Evolutionary conservation across 768 basidiomycete genomes (phyloP).

Genomic region (Leccinum variicolor): DNA sequence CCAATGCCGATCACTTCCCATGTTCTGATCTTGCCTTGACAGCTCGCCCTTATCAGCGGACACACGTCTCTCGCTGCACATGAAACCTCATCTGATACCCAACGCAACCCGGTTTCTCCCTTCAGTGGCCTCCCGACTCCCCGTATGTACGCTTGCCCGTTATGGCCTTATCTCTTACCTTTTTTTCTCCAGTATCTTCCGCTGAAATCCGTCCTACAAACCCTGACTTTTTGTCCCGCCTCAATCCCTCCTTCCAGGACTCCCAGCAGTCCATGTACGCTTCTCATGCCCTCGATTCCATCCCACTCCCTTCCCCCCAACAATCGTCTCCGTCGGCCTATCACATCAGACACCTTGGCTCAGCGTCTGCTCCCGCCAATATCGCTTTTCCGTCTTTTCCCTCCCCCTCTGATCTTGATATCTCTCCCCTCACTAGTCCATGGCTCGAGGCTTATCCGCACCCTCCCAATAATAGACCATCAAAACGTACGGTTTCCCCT

Average conservation of each 20-base stretch:
- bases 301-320: slow-evolving; percentile 30
- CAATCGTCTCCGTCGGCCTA: slow-evolving; percentile 27
- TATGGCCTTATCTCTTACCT: slow-evolving; percentile 11
- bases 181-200: slow-evolving; percentile 47
- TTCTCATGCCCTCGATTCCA: slow-evolving; percentile 24
- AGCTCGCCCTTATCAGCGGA: slow-evolving; percentile 71
- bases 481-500: slow-evolving; percentile 57
- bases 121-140: slow-evolving; percentile 66
- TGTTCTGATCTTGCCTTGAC: slow-evolving; percentile 14
- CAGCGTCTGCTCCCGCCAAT: slow-evolving; percentile 68
- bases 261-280: slow-evolving; percentile 25
- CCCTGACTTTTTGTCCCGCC: slow-evolving; percentile 59
- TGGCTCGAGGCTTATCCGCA: slow-evolving; percentile 67
- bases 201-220: slow-evolving; percentile 61
- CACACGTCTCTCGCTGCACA: slow-evolving; percentile 34
- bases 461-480: slow-evolving; percentile 21
- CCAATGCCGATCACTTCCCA: slow-evolving; percentile 2
- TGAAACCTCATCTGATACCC: slow-evolving; percentile 33
- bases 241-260: slow-evolving; percentile 47
- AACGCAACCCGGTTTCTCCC: slow-evolving; percentile 32
- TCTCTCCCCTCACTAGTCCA: slow-evolving; percentile 78
- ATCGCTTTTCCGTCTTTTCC: slow-evolving; percentile 61
- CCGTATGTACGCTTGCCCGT: slow-evolving; percentile 39
- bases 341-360: slow-evolving; percentile 37
- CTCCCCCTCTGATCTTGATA: slow-evolving; percentile 57